A percentile compares a stretch with the other conserved stretches of the same genome.
Evolutionary conservation across 305 asterid species (phyloP).

Genomic region (Petunia hybrid): DNA sequence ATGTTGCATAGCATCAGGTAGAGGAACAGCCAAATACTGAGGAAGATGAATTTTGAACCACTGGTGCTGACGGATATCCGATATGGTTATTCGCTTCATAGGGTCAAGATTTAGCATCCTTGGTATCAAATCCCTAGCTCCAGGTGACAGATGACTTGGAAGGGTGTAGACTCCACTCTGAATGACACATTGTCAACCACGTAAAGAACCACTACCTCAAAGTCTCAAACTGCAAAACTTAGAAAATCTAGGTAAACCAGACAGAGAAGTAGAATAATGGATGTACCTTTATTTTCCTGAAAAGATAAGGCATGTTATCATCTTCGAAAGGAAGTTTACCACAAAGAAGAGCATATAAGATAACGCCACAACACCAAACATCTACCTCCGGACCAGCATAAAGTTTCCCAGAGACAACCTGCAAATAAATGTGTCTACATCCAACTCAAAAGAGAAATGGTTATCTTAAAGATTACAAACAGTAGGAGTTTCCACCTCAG

Average conservation of each 20-base stretch:
- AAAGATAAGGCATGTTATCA: slow-evolving; percentile 87
- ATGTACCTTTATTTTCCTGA: slow-evolving; percentile 87
- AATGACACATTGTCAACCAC: slow-evolving; percentile 37
- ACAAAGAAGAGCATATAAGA: slow-evolving; percentile 91
- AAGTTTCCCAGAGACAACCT: slow-evolving; percentile 96
- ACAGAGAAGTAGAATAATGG: slow-evolving; percentile 37
- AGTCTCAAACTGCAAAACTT: slow-evolving; percentile 36
- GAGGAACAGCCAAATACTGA: slow-evolving; percentile 84
- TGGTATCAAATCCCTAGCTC: slow-evolving; percentile 83
- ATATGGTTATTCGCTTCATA: slow-evolving; percentile 75
- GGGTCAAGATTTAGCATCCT: slow-evolving; percentile 91
- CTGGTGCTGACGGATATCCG: slow-evolving; percentile 78
- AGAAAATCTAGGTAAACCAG: slow-evolving; percentile 29
- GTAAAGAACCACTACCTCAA: slow-evolving; percentile 38
- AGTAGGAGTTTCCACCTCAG: slow-evolving; percentile 65
- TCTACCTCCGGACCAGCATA: slow-evolving; percentile 98
- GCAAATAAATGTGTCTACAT: slow-evolving; percentile 39
- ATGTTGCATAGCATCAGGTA: slow-evolving; percentile 82
- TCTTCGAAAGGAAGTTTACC: slow-evolving; percentile 95
- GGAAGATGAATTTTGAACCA: slow-evolving; percentile 90
- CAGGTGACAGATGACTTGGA: slow-evolving; percentile 90
- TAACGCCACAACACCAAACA: slow-evolving; percentile 97
- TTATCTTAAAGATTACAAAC: slow-evolving; percentile 27
- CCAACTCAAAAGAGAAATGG: slow-evolving; percentile 17
- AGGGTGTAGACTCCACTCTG: slow-evolving; percentile 87